These are phyloP conservation scores for Musa troglodytarum DNA, from an alignment of 176 grass and related monocot species.

Conservation along the genomic window DNA sequence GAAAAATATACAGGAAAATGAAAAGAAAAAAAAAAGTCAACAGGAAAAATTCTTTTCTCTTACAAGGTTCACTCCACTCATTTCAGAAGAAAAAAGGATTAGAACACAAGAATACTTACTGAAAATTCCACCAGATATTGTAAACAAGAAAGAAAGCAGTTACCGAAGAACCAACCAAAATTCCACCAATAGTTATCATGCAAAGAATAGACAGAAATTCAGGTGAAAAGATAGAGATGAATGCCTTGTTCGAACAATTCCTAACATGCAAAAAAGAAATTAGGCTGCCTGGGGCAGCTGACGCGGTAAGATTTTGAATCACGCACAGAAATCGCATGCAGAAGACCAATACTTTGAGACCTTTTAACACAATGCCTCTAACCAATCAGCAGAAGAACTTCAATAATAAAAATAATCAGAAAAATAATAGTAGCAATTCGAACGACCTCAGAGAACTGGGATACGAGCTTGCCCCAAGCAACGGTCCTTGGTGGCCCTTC, in stretches of 20 bases:
- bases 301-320: too few species aligned
- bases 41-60: neutral
- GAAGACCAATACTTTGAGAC: neutral
- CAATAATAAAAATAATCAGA: neutral
- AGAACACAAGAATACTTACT: too few species aligned
- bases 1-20: neutral
- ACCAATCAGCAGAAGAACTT: neutral
- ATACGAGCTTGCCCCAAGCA: conserved; percentile 17
- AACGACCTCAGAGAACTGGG: conserved; percentile 4
- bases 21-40: neutral
- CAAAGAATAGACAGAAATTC: neutral
- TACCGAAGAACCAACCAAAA: neutral
- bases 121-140: too few species aligned
- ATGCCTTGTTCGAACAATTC: neutral
- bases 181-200: too few species aligned
- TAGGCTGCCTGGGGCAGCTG: too few species aligned
- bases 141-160: neutral
- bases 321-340: neutral
- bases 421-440: neutral
- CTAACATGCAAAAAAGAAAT: neutral
- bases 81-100: neutral
- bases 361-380: neutral
- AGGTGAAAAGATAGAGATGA: neutral
- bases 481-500: neutral
- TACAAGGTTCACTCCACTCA: neutral